These are phyloP conservation scores for Trypanosomatidae sp. DNA, from an alignment of 208 protist species.

Conservation along the genomic window DNA sequence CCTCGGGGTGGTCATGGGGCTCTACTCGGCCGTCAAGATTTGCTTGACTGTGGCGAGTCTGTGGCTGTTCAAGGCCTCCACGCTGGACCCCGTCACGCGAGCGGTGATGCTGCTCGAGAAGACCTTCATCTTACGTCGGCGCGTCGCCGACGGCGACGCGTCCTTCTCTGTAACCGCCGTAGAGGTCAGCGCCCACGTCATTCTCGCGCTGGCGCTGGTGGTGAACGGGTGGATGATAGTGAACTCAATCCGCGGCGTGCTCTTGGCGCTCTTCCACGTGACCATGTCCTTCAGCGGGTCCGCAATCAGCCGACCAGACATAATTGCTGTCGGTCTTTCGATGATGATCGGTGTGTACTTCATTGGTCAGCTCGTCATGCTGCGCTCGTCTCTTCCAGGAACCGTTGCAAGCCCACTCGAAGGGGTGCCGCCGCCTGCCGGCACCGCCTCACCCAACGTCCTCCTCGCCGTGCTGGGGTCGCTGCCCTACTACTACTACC, in stretches of 20 bases:
- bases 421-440: not conserved
- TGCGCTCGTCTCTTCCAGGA: constrained; percentile 49
- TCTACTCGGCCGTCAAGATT: constrained; percentile 58
- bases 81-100: constrained; percentile 60
- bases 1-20: constrained; percentile 43
- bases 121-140: constrained; percentile 28
- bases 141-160: not conserved
- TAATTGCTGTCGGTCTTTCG: constrained; percentile 58
- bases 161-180: constrained; percentile 32
- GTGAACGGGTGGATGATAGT: constrained; percentile 78
- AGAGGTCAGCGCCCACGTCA: constrained; percentile 30
- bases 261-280: constrained; percentile 75
- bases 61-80: constrained; percentile 27
- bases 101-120: constrained; percentile 48
- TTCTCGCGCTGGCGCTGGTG: constrained; percentile 44
- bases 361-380: constrained; percentile 66
- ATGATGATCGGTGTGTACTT: constrained; percentile 74
- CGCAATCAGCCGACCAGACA: constrained; percentile 61
- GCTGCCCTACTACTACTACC: constrained; percentile 66
- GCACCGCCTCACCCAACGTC: constrained; percentile 18
- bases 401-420: not conserved
- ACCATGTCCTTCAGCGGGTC: constrained; percentile 51
- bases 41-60: constrained; percentile 49
- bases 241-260: constrained; percentile 71
- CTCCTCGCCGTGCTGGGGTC: constrained; percentile 40